phyloP scores from a whole-genome alignment of 2,329 filamentous ascomycete genomes.

The Sporothrix inflata region DNA sequence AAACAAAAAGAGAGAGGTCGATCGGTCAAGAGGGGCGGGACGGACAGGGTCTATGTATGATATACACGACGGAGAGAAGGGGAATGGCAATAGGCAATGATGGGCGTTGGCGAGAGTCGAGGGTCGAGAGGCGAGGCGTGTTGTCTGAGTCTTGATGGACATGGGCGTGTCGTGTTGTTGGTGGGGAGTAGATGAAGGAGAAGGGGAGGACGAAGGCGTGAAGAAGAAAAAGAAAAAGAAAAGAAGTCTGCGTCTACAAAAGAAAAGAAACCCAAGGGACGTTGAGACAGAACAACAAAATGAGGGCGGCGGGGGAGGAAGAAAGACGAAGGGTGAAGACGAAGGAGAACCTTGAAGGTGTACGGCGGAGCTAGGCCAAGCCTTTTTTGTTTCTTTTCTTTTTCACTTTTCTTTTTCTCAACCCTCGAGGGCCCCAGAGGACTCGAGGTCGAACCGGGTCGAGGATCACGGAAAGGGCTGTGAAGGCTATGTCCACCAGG shows the following conservation, averaged over 20 bases:
- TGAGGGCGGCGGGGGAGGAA: background rate
- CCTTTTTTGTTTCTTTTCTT: conserved; percentile 8
- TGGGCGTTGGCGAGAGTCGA: background rate
- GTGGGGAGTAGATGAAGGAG: background rate
- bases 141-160: background rate
- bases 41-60: background rate
- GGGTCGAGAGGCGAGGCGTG: background rate
- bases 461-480: conserved; percentile 14
- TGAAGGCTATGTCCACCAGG: conserved; percentile 5
- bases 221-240: background rate
- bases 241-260: background rate
- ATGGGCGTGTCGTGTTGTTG: background rate
- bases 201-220: background rate
- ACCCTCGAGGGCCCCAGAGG: background rate
- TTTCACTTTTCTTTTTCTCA: conserved; percentile 2
- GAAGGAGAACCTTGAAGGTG: background rate
- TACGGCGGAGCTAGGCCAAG: background rate
- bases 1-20: background rate
- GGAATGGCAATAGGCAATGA: background rate
- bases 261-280: conserved; percentile 5
- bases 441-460: background rate
- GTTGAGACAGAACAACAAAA: conserved; percentile 1
- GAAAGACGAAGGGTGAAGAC: background rate
- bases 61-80: conserved; percentile 10
- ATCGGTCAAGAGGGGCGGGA: conserved; percentile 3